Percentiles rank a stretch among this genome's conserved stretches.
Evolutionary conservation across 768 basidiomycete genomes (phyloP).

Genomic region (Erythrobasidium yunnanense): DNA sequence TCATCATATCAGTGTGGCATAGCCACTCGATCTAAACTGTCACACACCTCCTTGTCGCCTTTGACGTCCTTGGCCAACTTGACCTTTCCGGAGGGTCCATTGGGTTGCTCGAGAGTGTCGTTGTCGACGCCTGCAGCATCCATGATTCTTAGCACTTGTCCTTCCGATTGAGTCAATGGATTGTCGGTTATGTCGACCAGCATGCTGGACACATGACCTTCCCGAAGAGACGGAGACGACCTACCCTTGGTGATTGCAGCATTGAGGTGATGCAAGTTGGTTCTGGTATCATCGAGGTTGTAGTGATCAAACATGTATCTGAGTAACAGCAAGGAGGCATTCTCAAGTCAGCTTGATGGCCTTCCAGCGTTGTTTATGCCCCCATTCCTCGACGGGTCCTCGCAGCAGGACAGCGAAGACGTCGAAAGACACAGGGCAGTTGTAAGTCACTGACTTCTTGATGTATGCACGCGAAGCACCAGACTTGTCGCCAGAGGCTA

Average conservation of each 20-base stretch:
- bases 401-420: background rate
- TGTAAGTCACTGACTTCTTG: slow-evolving; percentile 20
- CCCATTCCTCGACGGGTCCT: background rate
- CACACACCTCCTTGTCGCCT: slow-evolving; percentile 16
- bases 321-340: background rate
- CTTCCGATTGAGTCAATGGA: background rate
- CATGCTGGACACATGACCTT: background rate
- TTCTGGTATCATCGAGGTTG: slow-evolving; percentile 7
- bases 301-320: slow-evolving; percentile 15
- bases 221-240: background rate
- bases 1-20: too few species aligned
- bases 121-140: slow-evolving; percentile 2
- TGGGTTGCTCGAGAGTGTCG: slow-evolving; percentile 13
- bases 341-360: background rate
- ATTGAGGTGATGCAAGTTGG: slow-evolving; percentile 15
- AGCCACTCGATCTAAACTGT: too few species aligned
- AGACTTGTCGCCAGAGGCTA: background rate
- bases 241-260: slow-evolving; percentile 14
- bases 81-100: slow-evolving; percentile 18
- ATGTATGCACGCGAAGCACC: slow-evolving; percentile 13
- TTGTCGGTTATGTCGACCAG: background rate
- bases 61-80: slow-evolving; percentile 2
- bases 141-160: background rate
- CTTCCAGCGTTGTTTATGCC: background rate
- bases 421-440: background rate